Evolutionary conservation across 768 basidiomycete genomes (phyloP).

Genomic region (Tulasnella sp.): DNA sequence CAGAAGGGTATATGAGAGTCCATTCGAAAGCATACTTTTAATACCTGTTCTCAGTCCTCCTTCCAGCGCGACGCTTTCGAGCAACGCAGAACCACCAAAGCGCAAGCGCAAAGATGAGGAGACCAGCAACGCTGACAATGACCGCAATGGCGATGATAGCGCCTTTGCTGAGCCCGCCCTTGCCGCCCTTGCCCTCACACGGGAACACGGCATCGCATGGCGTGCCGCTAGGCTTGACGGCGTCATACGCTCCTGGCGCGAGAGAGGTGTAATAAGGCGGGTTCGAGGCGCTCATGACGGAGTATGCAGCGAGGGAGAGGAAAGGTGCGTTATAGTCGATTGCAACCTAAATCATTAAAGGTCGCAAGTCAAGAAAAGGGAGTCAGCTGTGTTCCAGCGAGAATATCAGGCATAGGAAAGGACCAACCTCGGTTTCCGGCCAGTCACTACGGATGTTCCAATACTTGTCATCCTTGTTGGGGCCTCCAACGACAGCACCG

Average conservation of each 20-base stretch:
- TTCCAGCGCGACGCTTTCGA: slow-evolving; percentile 16
- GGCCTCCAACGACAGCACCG: slow-evolving; percentile 88
- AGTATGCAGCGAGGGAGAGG: slow-evolving; percentile 81
- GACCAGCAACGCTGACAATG: slow-evolving; percentile 63
- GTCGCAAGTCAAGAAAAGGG: background rate
- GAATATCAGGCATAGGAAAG: background rate
- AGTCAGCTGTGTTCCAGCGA: background rate
- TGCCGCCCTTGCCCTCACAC: slow-evolving; percentile 39
- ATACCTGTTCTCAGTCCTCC: background rate
- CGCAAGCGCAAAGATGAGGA: slow-evolving; percentile 54
- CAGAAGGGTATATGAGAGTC: slow-evolving; percentile 34
- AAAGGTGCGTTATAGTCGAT: slow-evolving; percentile 90
- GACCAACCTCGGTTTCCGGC: slow-evolving; percentile 77
- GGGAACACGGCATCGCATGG: slow-evolving; percentile 79
- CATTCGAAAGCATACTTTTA: background rate
- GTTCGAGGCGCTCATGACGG: slow-evolving; percentile 61
- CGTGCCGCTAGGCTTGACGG: slow-evolving; percentile 62
- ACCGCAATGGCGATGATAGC: slow-evolving; percentile 73
- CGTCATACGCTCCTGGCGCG: slow-evolving; percentile 60
- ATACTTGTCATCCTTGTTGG: slow-evolving; percentile 71
- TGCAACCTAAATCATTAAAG: slow-evolving; percentile 56
- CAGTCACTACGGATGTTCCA: slow-evolving; percentile 89
- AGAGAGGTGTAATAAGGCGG: slow-evolving; percentile 75
- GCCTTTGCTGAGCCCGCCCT: slow-evolving; percentile 53
- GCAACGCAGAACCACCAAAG: slow-evolving; percentile 29